Base-by-base conservation (phyloP, 495 filamentous ascomycete genomes). In the Penicillium simplicissimum region DNA sequence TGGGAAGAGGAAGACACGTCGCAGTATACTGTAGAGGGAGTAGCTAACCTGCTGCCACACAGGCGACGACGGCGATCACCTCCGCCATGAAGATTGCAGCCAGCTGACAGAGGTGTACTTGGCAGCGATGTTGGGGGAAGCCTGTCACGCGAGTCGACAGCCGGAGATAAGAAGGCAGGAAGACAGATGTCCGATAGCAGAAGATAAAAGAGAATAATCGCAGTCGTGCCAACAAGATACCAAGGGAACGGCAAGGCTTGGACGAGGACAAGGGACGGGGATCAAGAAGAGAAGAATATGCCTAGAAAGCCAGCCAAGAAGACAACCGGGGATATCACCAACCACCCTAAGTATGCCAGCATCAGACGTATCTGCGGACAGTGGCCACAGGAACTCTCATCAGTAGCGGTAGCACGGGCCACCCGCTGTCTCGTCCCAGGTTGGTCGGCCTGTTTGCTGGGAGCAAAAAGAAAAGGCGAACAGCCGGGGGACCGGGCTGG, bases 11-110 rank as follows among this genome's bases (percentile, higher is more conserved):
- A 15, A 14, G 23, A 25, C 7, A 28, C 21, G 25, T 10, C 47
- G 21, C 8, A 21, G 8, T 11, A 8, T 23, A 4, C 10, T 48
- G 23, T 58, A 33, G 8, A 40, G 15, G 34, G 19, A 5, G 19
- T 8, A 19, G 49, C 54, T 15, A 66, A 72, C 70, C 56, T 23
- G 79, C 70, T 36, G 70, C 72, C 7, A 83, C 74, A 43, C 73
- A 76, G 8, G 66, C 72, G 38, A 74, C 66, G 37, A 82, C 79
- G 55, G 67, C 60, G 51, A 72, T 52, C 33, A 72, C 62, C 63
- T 71, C 66, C 61, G 60, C 60, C 62, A 67, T 68, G 55, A 25
- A 7, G 33, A 53, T 53, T 53, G 51, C 31, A 4, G 49, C 14
- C 0, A 1, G 15, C 14, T 21, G 31, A 6, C 33, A 53, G 51